phyloP scores from a whole-genome alignment of 768 basidiomycete genomes.

The Wakefieldia striispora region DNA sequence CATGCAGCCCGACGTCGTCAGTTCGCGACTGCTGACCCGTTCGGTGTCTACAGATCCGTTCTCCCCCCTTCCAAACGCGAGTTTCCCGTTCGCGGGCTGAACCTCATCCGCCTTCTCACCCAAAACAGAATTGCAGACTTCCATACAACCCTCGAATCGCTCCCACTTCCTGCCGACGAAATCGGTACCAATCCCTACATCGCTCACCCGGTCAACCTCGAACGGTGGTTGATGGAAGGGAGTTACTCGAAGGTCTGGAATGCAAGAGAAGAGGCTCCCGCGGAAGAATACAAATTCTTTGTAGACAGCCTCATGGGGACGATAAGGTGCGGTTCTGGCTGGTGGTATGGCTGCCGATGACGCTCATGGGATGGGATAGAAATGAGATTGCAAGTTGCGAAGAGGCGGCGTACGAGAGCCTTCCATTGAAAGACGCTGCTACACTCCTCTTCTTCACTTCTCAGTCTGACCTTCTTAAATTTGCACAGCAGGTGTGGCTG shows the following conservation, averaged over 20 bases:
- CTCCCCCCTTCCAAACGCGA: slow-evolving; percentile 86
- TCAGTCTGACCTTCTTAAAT: slow-evolving; percentile 76
- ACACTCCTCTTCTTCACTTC: slow-evolving; percentile 89
- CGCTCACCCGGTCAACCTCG: slow-evolving; percentile 85
- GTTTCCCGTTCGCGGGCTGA: slow-evolving; percentile 85
- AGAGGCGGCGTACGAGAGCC: slow-evolving; percentile 87
- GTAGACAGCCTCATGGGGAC: slow-evolving; percentile 93
- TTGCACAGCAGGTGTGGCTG: slow-evolving; percentile 70
- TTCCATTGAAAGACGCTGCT: slow-evolving; percentile 87
- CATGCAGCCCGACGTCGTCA: not conserved
- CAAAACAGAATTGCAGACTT: slow-evolving; percentile 97
- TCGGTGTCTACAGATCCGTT: slow-evolving; percentile 44
- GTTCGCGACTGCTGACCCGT: slow-evolving; percentile 1
- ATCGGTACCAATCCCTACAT: slow-evolving; percentile 71
- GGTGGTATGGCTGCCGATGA: not conserved
- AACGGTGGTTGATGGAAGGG: slow-evolving; percentile 98
- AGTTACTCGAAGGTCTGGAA: slow-evolving; percentile 98
- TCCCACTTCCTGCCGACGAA: slow-evolving; percentile 67
- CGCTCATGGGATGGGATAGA: slow-evolving; percentile 39
- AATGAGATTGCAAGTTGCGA: slow-evolving; percentile 98
- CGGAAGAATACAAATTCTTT: slow-evolving; percentile 94
- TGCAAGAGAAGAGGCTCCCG: slow-evolving; percentile 87
- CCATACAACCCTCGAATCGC: slow-evolving; percentile 92
- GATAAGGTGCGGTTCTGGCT: slow-evolving; percentile 59
- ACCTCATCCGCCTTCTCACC: slow-evolving; percentile 91